Conservation (phyloP, 805 yeast genomes). For the Candida railenensis region DNA sequence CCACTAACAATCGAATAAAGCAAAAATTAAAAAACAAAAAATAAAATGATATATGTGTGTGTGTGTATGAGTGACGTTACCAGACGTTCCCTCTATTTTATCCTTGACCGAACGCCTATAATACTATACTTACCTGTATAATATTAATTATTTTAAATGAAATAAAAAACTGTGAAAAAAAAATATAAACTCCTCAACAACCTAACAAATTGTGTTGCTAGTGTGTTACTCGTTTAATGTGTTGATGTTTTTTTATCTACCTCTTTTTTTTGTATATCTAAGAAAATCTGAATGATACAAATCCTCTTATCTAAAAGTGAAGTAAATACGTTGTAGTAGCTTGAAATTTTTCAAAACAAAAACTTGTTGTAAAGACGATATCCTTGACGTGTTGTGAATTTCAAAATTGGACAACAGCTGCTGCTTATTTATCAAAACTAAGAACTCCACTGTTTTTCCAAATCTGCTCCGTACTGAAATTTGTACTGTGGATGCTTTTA, state of each 20-base stretch:
- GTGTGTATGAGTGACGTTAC: background rate
- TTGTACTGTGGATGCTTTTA: conserved; percentile 1
- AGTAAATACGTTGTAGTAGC: background rate
- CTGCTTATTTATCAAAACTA: background rate
- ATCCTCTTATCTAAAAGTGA: background rate
- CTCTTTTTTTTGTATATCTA: background rate
- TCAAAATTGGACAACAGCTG: background rate
- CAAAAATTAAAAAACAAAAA: background rate
- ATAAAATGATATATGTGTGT: background rate
- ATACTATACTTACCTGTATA: background rate
- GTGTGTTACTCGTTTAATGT: too few species aligned
- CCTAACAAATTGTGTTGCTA: too few species aligned
- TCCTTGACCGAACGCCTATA: background rate
- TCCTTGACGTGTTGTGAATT: background rate
- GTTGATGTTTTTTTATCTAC: background rate
- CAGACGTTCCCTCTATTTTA: background rate
- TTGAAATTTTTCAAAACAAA: background rate
- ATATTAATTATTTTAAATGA: background rate
- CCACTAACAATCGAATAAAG: background rate
- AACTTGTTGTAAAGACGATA: background rate
- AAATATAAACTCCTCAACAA: background rate
- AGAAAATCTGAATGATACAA: background rate
- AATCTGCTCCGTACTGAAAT: background rate
- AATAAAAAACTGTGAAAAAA: background rate
- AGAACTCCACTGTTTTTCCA: background rate